Percentiles rank a stretch among this genome's conserved stretches.
These are phyloP conservation scores for Crithidia acanthocephali DNA, from an alignment of 208 protist species.

Conservation along the genomic window DNA sequence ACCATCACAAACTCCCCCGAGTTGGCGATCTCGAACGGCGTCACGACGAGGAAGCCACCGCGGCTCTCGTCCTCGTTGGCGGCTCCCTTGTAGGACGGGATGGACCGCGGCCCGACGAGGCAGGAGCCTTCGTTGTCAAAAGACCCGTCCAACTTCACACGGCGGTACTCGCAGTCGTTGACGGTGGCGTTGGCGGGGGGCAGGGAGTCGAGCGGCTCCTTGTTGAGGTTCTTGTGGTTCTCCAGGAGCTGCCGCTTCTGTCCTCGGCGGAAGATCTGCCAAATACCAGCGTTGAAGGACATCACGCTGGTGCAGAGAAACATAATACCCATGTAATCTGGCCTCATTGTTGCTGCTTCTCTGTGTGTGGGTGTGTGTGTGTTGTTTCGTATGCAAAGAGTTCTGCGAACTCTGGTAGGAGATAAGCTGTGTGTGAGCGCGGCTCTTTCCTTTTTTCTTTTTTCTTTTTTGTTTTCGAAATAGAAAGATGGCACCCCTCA, in stretches of 20 bases:
- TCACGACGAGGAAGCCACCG: conserved; percentile 88
- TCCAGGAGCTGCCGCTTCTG: conserved; percentile 84
- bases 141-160: conserved; percentile 62
- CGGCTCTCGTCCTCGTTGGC: conserved; percentile 73
- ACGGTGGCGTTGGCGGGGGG: conserved; percentile 43
- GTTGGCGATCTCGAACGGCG: conserved; percentile 82
- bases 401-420: too few relatives aligned
- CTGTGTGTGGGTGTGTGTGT: neutral
- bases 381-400: too few relatives aligned
- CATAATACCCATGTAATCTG: conserved; percentile 87
- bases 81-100: conserved; percentile 84
- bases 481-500: too few relatives aligned
- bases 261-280: conserved; percentile 79
- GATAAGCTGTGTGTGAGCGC: too few relatives aligned
- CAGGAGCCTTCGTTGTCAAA: conserved; percentile 88
- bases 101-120: conserved; percentile 80
- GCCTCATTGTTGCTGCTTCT: conserved; percentile 54
- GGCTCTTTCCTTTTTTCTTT: too few relatives aligned
- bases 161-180: conserved; percentile 76
- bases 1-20: conserved; percentile 77
- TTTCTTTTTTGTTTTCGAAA: too few relatives aligned
- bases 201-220: conserved; percentile 54
- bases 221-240: conserved; percentile 80
- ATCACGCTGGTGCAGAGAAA: conserved; percentile 80
- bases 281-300: conserved; percentile 90